These are phyloP conservation scores for Gossypium gossypioides DNA, from an alignment of 441 rosid genomes.

Conservation along the genomic window DNA sequence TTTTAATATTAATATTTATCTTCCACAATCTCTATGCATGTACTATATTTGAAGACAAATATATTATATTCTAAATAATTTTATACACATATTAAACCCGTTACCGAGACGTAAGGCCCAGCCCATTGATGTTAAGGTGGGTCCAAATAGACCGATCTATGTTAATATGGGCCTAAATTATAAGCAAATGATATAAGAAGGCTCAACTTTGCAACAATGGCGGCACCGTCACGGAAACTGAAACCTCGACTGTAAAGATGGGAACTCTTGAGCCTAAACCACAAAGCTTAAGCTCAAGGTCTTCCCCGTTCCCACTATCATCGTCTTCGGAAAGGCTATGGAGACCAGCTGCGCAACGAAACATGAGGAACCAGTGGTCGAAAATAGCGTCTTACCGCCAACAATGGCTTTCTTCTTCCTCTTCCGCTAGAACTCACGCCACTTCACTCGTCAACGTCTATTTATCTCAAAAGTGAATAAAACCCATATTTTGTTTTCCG, in stretches of 20 bases:
- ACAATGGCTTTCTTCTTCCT: conserved; percentile 50
- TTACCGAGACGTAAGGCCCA: too few species aligned
- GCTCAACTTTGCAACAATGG: neutral
- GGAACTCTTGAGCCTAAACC: conserved; percentile 17
- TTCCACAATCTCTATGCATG: too few species aligned
- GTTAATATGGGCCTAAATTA: neutral
- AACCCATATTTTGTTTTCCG: neutral
- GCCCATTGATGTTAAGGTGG: neutral
- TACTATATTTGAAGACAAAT: too few species aligned
- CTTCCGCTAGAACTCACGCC: conserved; percentile 54
- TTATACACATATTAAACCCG: too few species aligned
- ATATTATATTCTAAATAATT: too few species aligned
- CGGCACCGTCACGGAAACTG: neutral
- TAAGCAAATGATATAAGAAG: neutral
- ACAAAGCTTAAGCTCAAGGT: conserved; percentile 16
- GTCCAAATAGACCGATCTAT: neutral
- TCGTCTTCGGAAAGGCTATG: conserved; percentile 55
- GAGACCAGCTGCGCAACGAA: conserved; percentile 80
- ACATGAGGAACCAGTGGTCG: conserved; percentile 83
- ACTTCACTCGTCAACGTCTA: conserved; percentile 61
- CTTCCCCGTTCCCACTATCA: conserved; percentile 23
- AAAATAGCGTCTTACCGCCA: conserved; percentile 40
- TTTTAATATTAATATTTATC: too few species aligned
- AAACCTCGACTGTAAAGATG: conserved; percentile 13
- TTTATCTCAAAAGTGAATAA: conserved; percentile 45